Percentiles rank a stretch among this genome's conserved stretches.
Conservation (phyloP, 2,329 filamentous ascomycete genomes). For the Colletotrichum sp. region DNA sequence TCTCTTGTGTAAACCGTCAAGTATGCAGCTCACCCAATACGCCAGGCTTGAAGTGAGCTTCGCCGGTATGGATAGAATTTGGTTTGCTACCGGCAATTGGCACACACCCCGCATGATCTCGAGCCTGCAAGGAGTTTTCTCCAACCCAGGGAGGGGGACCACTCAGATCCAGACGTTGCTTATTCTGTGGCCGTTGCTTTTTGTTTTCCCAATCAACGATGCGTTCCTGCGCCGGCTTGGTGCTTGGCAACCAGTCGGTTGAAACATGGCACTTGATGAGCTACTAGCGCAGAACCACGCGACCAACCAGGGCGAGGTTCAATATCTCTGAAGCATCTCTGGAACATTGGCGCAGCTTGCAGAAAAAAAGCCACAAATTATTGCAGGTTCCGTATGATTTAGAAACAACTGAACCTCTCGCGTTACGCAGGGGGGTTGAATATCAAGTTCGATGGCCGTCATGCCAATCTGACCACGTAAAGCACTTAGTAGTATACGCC, state of each 20-base stretch:
- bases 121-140: neutral
- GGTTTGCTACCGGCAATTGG: neutral
- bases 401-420: neutral
- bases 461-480: neutral
- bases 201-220: neutral
- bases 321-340: slow-evolving; percentile 6
- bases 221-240: neutral
- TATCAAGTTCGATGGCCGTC: neutral
- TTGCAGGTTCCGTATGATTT: neutral
- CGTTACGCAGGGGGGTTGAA: neutral
- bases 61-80: neutral
- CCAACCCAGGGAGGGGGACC: neutral
- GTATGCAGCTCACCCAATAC: neutral
- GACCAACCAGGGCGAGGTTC: neutral
- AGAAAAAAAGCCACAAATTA: neutral
- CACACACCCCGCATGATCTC: neutral
- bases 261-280: slow-evolving; percentile 2
- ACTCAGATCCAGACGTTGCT: neutral
- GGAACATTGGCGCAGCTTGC: neutral
- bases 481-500: neutral
- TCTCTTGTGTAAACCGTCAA: neutral
- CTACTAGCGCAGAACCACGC: neutral
- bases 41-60: neutral
- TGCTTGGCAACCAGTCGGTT: neutral
- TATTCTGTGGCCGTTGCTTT: neutral